Evolutionary conservation across 2,329 filamentous ascomycete genomes (phyloP).

Genomic region (Boeremia lycopersici): DNA sequence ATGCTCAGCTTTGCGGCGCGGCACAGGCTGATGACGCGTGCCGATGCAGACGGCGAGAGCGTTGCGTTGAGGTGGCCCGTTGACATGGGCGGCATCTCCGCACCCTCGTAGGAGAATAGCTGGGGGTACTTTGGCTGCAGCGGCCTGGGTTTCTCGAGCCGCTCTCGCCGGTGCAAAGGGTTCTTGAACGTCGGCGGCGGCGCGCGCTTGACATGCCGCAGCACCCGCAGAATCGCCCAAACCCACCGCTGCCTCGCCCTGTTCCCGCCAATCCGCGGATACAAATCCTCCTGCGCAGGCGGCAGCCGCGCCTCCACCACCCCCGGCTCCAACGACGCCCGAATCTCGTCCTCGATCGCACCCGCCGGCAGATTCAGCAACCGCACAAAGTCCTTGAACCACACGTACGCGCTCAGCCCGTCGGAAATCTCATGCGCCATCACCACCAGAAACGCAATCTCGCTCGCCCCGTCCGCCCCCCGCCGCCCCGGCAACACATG

Average conservation of each 20-base stretch:
- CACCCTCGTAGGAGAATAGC: constrained; percentile 48
- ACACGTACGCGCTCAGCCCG: constrained; percentile 50
- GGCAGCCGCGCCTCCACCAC: constrained; percentile 44
- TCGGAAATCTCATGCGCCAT: constrained; percentile 56
- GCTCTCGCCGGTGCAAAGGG: constrained; percentile 43
- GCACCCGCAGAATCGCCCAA: constrained; percentile 53
- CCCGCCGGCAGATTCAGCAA: constrained; percentile 26
- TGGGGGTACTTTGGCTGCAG: constrained; percentile 42
- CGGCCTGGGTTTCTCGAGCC: constrained; percentile 20
- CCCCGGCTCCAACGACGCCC: background rate
- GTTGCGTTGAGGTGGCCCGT: constrained; percentile 39
- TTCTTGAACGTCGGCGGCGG: constrained; percentile 51
- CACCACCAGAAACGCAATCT: constrained; percentile 47
- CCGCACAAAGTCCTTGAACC: constrained; percentile 50
- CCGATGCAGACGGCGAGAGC: constrained; percentile 42
- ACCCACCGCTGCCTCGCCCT: constrained; percentile 53
- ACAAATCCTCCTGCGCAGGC: constrained; percentile 55
- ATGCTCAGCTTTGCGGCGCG: constrained; percentile 48
- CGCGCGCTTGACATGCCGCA: constrained; percentile 50
- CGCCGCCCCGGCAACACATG: constrained; percentile 46
- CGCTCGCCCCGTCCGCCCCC: constrained; percentile 30
- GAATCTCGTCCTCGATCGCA: constrained; percentile 18
- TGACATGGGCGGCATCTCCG: constrained; percentile 45
- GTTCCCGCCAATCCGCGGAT: constrained; percentile 48
- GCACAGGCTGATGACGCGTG: constrained; percentile 48